Evolutionary conservation across 2,329 filamentous ascomycete genomes (phyloP).

Genomic region (Coniochaeta sp.): DNA sequence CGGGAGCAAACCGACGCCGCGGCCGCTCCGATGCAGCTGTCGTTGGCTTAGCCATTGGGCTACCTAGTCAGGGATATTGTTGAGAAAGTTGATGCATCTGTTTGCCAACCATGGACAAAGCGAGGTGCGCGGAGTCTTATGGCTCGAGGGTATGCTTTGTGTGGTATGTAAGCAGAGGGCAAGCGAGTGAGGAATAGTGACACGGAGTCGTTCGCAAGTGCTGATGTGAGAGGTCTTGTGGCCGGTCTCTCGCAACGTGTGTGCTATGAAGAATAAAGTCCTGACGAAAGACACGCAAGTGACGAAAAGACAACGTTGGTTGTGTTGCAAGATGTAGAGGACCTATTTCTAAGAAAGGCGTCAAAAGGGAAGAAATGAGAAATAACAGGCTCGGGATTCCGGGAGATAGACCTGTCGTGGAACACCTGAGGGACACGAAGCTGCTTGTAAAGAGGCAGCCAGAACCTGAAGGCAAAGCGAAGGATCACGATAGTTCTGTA

Average conservation of each 20-base stretch:
- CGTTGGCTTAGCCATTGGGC: slow-evolving; percentile 25
- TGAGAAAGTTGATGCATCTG: neutral
- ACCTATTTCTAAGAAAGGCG: neutral
- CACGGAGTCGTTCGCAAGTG: neutral
- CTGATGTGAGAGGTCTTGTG: slow-evolving; percentile 1
- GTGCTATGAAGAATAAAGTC: neutral
- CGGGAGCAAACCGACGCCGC: slow-evolving; percentile 55
- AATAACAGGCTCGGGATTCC: neutral
- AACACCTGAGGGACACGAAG: neutral
- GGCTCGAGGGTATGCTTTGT: neutral
- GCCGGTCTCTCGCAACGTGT: neutral
- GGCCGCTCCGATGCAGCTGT: slow-evolving; percentile 25
- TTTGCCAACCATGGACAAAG: neutral
- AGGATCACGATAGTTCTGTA: neutral
- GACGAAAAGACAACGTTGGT: neutral
- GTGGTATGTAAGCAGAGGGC: neutral
- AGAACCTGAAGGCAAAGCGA: neutral
- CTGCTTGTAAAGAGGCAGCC: neutral
- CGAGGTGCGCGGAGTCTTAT: neutral
- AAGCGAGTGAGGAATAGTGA: neutral
- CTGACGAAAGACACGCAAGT: neutral
- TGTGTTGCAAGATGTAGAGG: neutral
- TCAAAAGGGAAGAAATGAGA: neutral
- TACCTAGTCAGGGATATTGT: neutral
- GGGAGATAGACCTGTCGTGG: neutral